A percentile compares a stretch with the other conserved stretches of the same genome.
Conservation (phyloP, 2,329 filamentous ascomycete species). For the Onygenales sp. region DNA sequence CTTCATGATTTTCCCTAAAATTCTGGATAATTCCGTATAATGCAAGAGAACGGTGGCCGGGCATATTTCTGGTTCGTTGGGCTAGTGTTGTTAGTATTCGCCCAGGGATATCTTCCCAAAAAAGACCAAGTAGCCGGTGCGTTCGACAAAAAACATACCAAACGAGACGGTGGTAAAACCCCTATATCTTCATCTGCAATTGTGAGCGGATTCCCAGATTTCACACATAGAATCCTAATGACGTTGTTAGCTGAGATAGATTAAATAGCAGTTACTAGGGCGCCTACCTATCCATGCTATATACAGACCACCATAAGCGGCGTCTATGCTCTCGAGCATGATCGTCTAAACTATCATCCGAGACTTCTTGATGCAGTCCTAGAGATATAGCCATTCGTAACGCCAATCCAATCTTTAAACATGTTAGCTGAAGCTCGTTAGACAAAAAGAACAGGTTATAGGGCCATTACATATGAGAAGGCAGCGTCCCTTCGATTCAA, state of each 20-base stretch:
- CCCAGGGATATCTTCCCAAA: conserved; percentile 6
- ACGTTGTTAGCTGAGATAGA: background rate
- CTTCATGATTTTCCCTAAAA: conserved; percentile 41
- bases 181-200: conserved; percentile 48
- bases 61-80: conserved; percentile 32
- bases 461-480: conserved; percentile 37
- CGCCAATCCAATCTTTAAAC: conserved; percentile 39
- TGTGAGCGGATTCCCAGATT: conserved; percentile 46
- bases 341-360: conserved; percentile 29
- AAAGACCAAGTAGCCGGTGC: background rate
- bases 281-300: conserved; percentile 41
- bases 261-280: no score
- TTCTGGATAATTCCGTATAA: conserved; percentile 45
- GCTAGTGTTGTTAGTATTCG: conserved; percentile 9
- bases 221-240: conserved; percentile 40
- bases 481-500: conserved; percentile 47
- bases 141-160: conserved; percentile 15
- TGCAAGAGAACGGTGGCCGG: conserved; percentile 41
- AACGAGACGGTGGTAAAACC: conserved; percentile 26
- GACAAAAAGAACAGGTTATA: background rate
- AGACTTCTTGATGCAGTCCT: conserved; percentile 46
- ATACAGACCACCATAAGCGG: conserved; percentile 49
- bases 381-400: conserved; percentile 49
- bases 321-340: conserved; percentile 41
- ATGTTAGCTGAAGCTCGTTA: conserved; percentile 5